Percentiles rank a stretch among this genome's conserved stretches.
phyloP scores from a whole-genome alignment of 805 yeast genomes.

The Lipomyces mesembrius region DNA sequence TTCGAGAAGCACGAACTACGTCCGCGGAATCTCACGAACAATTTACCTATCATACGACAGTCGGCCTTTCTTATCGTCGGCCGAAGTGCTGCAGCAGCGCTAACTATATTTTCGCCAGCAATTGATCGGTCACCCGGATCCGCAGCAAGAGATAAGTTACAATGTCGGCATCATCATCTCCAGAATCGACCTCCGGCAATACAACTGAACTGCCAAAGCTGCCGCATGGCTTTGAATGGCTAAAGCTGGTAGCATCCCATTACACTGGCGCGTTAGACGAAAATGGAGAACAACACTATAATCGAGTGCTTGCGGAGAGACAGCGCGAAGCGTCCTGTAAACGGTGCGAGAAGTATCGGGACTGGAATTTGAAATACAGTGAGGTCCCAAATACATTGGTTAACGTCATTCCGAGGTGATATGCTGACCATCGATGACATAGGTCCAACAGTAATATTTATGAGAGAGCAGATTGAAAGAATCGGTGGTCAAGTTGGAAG shows the following conservation, averaged over 20 bases:
- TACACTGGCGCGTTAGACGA: conserved; percentile 22
- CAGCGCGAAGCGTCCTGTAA: conserved; percentile 55
- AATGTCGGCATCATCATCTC: neutral
- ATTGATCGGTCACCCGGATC: neutral
- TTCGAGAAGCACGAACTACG: neutral
- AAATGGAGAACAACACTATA: conserved; percentile 25
- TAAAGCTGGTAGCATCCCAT: conserved; percentile 27
- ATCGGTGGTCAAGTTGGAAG: conserved; percentile 58
- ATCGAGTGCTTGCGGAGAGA: conserved; percentile 15
- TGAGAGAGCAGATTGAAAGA: conserved; percentile 80
- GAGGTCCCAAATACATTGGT: neutral
- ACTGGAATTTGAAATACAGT: conserved; percentile 72
- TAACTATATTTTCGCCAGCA: neutral
- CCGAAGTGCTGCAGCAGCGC: neutral
- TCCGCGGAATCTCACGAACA: neutral
- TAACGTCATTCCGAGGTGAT: neutral
- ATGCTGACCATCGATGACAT: conserved; percentile 18
- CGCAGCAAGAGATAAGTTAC: neutral
- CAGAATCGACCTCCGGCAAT: neutral
- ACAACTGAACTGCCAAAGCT: conserved; percentile 12
- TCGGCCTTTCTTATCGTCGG: neutral
- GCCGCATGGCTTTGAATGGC: conserved; percentile 33
- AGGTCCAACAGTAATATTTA: conserved; percentile 77
- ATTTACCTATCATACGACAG: neutral
- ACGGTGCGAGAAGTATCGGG: conserved; percentile 72